phyloP scores from a whole-genome alignment of 257 asterid species.

The Forsythia suspensa region DNA sequence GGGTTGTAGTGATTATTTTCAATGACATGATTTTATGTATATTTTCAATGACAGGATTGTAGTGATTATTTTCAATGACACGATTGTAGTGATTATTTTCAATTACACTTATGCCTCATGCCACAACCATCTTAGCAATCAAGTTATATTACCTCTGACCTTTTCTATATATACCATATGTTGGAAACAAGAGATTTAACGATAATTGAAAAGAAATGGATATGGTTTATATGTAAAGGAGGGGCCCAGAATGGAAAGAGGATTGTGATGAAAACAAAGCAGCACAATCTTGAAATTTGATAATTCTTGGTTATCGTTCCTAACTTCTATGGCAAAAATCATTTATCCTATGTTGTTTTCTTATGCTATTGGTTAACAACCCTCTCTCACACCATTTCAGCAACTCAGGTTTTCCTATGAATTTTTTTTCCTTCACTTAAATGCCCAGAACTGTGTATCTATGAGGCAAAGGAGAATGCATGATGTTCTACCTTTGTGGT shows the following conservation, averaged over 20 bases:
- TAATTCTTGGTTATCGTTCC: not conserved
- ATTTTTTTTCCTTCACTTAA: not conserved
- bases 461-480: not conserved
- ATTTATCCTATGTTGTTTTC: not conserved
- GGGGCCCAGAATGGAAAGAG: conserved; percentile 54
- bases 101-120: conserved; percentile 52
- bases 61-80: too few relatives aligned
- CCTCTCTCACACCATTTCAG: not conserved
- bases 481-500: not conserved
- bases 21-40: too few relatives aligned
- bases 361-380: not conserved
- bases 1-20: too few relatives aligned
- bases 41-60: too few relatives aligned
- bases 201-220: conserved; percentile 35
- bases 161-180: conserved; percentile 14
- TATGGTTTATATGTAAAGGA: conserved; percentile 34
- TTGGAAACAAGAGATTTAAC: not conserved
- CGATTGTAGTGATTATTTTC: too few relatives aligned
- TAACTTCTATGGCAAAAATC: not conserved
- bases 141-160: conserved; percentile 23
- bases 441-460: not conserved
- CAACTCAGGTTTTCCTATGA: not conserved
- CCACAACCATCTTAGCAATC: conserved; percentile 36
- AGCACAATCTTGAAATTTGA: too few relatives aligned
- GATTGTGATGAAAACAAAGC: too few relatives aligned